Base-by-base conservation (phyloP, 1,284 basidiomycete genomes). In the Pseudomicrostroma phylloplanum region DNA sequence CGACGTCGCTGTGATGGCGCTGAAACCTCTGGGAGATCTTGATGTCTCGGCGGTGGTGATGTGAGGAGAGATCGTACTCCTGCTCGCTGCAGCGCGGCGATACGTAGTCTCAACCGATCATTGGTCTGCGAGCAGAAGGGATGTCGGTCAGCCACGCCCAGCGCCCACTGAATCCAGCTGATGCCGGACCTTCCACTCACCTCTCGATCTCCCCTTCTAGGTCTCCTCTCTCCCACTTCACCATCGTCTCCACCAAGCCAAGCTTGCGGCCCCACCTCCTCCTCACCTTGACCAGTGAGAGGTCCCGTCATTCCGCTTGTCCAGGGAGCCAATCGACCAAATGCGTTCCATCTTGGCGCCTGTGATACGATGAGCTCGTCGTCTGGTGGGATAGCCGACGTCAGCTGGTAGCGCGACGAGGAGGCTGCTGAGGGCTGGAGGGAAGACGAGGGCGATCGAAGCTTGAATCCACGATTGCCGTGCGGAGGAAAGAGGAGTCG, bases 11-110 rank as follows among this genome's bases (percentile, higher is more conserved):
- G 55, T 6, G 25, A 39, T 36, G 58, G 17, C 17, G 49, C 17
- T 60, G 42, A 1, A 8, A 23, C 41, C 26, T 26, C 39, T n/a
- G 58, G 25, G 13, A 19, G 12, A 6, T 57, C 30, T 43, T n/a
- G 59, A 19, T 57, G 54, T 21, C 51, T 39, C 17, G 56, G 43
- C 23, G 62, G 58, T 15, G 62, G 59, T 3, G 58, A 46, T 7
- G 30, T 46, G 26, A 67, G 48, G 17, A 67, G 48, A 1, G 58
- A 60, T 21, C 58, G 59, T 2, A 67, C 49, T 19, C 57, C 54
- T 36, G 65, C 62, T 13, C 62, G 56, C 41, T 67, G 65, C 13
- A 64, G n/a, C 19, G 65, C 59, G 15, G 59, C 60, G 8, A 64
- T 59, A 23, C 65, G 23, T 40, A 57, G 41, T 19, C 59, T 43